Conservation (phyloP, 2,329 filamentous ascomycete genomes). For the Penicillium sp. region DNA sequence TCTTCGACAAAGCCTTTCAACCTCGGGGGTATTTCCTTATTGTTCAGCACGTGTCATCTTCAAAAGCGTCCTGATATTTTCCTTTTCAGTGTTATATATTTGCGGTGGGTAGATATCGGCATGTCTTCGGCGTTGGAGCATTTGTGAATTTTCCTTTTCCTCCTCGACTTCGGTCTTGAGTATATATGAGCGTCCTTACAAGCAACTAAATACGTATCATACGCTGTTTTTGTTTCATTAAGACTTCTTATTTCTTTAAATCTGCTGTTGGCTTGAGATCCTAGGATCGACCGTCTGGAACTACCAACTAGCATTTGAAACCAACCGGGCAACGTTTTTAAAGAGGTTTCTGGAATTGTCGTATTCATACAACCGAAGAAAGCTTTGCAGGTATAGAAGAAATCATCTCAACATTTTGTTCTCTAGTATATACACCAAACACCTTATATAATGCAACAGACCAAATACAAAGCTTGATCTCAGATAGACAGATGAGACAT, state of each 20-base stretch:
- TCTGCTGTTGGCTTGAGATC: too few species aligned
- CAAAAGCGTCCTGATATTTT: neutral
- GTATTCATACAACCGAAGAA: too few species aligned
- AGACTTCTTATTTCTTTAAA: too few species aligned
- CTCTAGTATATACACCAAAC: slow-evolving; percentile 6
- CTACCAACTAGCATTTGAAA: too few species aligned
- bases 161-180: neutral
- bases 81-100: neutral
- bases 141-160: neutral
- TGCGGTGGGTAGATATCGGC: neutral
- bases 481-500: slow-evolving; percentile 1
- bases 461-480: slow-evolving; percentile 1
- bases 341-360: too few species aligned
- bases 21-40: neutral
- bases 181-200: neutral
- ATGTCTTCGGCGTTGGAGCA: slow-evolving; percentile 1
- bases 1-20: neutral
- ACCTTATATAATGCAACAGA: slow-evolving; percentile 2
- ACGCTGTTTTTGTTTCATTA: too few species aligned
- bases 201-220: neutral
- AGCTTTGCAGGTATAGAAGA: neutral
- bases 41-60: neutral
- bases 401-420: neutral
- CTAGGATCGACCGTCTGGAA: too few species aligned
- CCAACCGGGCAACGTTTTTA: too few species aligned